Evolutionary conservation across 2,329 filamentous ascomycete species (phyloP), one percentile per base, ranked within the genome.

Genomic region (Septoria linicola): DNA sequence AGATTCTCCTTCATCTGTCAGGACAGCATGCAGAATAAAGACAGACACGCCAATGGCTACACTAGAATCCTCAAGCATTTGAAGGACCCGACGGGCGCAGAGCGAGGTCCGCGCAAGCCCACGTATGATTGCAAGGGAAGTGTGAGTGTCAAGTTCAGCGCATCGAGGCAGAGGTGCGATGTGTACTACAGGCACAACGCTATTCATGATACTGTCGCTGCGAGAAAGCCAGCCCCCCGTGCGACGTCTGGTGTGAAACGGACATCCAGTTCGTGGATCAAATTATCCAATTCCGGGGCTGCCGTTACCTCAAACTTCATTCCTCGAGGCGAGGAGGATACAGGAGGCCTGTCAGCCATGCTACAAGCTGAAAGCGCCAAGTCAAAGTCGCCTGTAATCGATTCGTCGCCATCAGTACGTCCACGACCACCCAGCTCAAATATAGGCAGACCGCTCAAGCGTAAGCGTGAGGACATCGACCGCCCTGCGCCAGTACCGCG

Each of bases 1-100:
- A 69, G 73, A 54, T 76, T 74, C 64, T 74, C 71, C 23, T 76
- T 75, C 64, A 75, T 74, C 55, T 77, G 74, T 63, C 75, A 76
- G 59, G 74, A 77, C 64, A 74, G 72, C 59, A 66, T 76, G 62
- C 70, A 76, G 61, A 77, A 77, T 61, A 77, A 76, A 58, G 74
- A 76, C 59, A 68, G 74, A 40, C 72, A 73, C 37, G 73, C 73
- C 6, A 76, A 77, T 52, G 66, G 61, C 13, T 66, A 63, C 43
- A 57, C 59, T 11, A 57, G 64, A 14, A 61, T 61, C 7, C 51
- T 59, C 41, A 65, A 65, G 41, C 60, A 63, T 37, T 53, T 58
- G 23, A 61, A 61, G 47, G 53, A 54, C 30, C 51, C 46, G 6
- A 27, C 30, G 3, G 61, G 57, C 35, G 50, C 41, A 13, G 55